These are phyloP conservation scores for Termitomyces sp. DNA, from an alignment of 768 basidiomycete genomes.

Conservation along the genomic window DNA sequence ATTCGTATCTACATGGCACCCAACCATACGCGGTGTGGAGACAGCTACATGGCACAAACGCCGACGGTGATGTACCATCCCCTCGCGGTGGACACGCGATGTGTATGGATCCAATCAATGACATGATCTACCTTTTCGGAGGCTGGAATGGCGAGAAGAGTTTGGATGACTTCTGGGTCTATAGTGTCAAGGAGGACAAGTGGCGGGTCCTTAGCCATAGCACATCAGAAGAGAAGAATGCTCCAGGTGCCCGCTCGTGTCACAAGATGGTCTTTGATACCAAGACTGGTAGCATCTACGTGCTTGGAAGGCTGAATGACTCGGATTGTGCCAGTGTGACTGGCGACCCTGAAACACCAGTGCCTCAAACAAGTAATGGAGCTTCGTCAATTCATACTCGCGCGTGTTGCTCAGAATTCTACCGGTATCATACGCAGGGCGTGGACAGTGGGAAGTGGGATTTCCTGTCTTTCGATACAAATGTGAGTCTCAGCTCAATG, in stretches of 20 bases:
- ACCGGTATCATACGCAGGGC: conserved; percentile 68
- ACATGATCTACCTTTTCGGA: conserved; percentile 70
- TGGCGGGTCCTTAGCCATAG: conserved; percentile 60
- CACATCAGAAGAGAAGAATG: conserved; percentile 55
- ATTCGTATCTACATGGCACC: conserved; percentile 50
- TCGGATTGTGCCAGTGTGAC: conserved; percentile 36
- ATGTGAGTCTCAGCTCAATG: conserved; percentile 35
- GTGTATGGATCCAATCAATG: conserved; percentile 66
- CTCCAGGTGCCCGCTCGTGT: conserved; percentile 69
- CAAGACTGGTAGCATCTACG: conserved; percentile 66
- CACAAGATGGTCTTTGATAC: conserved; percentile 81
- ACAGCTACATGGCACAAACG: conserved; percentile 53
- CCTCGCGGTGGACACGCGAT: conserved; percentile 78
- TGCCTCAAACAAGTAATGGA: conserved; percentile 7
- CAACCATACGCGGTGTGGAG: conserved; percentile 63
- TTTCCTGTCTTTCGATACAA: conserved; percentile 60
- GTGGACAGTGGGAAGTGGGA: conserved; percentile 68
- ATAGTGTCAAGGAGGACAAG: conserved; percentile 50
- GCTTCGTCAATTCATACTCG: conserved; percentile 15
- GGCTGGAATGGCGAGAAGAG: conserved; percentile 75
- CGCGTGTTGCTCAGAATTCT: conserved; percentile 64
- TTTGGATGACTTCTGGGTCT: conserved; percentile 79
- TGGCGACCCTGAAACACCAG: conserved; percentile 15
- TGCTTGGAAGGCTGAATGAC: conserved; percentile 68
- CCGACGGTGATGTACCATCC: conserved; percentile 62